Percentiles rank a stretch among this genome's conserved stretches.
These are phyloP conservation scores for Salinomyces thailandicus DNA, from an alignment of 2,329 filamentous ascomycete species.

Conservation along the genomic window DNA sequence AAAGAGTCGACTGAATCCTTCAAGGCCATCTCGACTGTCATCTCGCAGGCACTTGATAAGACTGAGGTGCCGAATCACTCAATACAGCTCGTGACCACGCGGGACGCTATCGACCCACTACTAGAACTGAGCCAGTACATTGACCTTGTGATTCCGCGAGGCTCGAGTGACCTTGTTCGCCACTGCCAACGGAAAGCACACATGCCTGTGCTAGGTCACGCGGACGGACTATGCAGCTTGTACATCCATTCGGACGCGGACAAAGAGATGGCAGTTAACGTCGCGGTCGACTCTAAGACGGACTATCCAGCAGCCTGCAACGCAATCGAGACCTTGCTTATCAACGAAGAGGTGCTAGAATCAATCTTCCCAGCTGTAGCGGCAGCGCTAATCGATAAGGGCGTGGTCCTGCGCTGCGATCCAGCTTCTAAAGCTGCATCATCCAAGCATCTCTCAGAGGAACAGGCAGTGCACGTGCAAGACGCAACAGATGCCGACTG, in stretches of 20 bases:
- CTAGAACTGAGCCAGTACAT: conserved; percentile 77
- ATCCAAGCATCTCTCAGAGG: conserved; percentile 33
- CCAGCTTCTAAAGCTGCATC: conserved; percentile 55
- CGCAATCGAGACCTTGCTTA: conserved; percentile 79
- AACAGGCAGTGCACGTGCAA: conserved; percentile 42
- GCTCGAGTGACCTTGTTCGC: conserved; percentile 79
- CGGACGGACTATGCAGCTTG: conserved; percentile 81
- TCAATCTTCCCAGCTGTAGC: conserved; percentile 62
- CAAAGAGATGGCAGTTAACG: conserved; percentile 56
- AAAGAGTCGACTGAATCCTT: conserved; percentile 97
- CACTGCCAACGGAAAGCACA: conserved; percentile 85
- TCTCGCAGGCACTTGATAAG: conserved; percentile 62
- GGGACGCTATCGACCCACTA: conserved; percentile 82
- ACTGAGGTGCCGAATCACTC: conserved; percentile 74
- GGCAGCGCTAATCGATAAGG: conserved; percentile 61
- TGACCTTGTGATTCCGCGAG: conserved; percentile 88
- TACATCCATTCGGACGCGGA: conserved; percentile 78
- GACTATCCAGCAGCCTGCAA: conserved; percentile 96
- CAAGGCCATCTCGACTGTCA: conserved; percentile 74
- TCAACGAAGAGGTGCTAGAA: conserved; percentile 59
- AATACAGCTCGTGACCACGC: conserved; percentile 86
- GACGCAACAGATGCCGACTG: conserved; percentile 63
- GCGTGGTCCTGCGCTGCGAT: conserved; percentile 78
- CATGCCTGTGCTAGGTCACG: conserved; percentile 92
- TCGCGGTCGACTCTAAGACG: conserved; percentile 85